Percentiles rank a stretch among this genome's conserved stretches.
phyloP scores from a whole-genome alignment of 73 alveolate species.

The Paramecium sexaurelia region DNA sequence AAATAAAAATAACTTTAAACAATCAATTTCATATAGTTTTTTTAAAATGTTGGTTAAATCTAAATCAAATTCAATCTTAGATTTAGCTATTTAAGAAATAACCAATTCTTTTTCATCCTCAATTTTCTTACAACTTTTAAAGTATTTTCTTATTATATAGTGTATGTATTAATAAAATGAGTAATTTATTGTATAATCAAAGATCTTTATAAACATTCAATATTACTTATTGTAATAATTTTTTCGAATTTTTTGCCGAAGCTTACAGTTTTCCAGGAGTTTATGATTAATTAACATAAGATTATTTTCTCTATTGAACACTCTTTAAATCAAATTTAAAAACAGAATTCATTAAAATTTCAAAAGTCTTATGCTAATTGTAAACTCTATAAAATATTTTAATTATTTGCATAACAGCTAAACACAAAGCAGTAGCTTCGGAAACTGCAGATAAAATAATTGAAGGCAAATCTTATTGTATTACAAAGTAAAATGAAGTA shows the following conservation, averaged over 20 bases:
- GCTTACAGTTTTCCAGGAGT: not conserved
- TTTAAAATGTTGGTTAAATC: constrained; percentile 22
- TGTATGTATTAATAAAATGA: not conserved
- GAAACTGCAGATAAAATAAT: constrained; percentile 1
- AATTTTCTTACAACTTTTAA: not conserved
- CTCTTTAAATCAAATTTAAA: constrained; percentile 47
- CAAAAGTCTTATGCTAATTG: constrained; percentile 31
- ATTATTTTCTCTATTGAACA: not conserved
- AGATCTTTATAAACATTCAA: not conserved
- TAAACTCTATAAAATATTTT: constrained; percentile 13
- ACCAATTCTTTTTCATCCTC: not conserved
- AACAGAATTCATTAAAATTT: constrained; percentile 36
- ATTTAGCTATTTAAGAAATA: constrained; percentile 7
- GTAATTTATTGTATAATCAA: not conserved
- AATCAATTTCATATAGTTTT: constrained; percentile 49
- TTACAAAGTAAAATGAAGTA: constrained; percentile 32
- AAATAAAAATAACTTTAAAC: constrained; percentile 1
- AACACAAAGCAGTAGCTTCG: constrained; percentile 17
- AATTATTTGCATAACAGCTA: constrained; percentile 24
- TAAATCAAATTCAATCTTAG: constrained; percentile 16
- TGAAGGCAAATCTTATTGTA: not conserved
- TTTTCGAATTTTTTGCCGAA: not conserved
- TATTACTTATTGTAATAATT: not conserved
- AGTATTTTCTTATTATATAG: not conserved
- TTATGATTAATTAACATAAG: not conserved